Conservation (phyloP, 2,329 filamentous ascomycete species). For the Fusarium vanettenii region DNA sequence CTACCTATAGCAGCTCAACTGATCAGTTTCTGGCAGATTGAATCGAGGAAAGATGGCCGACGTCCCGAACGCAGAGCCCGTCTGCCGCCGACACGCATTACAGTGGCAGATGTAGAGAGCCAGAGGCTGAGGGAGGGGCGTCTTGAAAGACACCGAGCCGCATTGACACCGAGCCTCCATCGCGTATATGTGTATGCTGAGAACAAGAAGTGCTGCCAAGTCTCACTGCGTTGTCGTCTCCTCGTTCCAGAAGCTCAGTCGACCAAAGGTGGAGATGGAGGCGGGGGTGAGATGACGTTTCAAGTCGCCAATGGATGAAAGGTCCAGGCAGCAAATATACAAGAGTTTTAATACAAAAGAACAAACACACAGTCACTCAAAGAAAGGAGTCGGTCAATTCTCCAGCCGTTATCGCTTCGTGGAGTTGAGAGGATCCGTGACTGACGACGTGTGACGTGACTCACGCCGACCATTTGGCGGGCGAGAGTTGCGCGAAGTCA, state of each 20-base stretch:
- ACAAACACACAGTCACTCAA: background rate
- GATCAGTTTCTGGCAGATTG: conserved; percentile 60
- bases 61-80: conserved; percentile 74
- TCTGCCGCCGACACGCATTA: conserved; percentile 72
- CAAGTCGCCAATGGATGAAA: background rate
- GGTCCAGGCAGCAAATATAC: background rate
- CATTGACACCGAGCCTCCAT: conserved; percentile 76
- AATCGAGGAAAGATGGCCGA: conserved; percentile 79
- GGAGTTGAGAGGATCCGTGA: background rate
- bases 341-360: background rate
- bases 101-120: conserved; percentile 81
- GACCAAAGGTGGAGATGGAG: background rate
- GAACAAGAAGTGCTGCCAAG: background rate
- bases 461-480: conserved; percentile 34
- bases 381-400: background rate
- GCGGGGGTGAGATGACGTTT: background rate
- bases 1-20: conserved; percentile 65
- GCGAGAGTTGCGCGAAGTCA: conserved; percentile 47
- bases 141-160: conserved; percentile 70
- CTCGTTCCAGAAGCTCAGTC: background rate
- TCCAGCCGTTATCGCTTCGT: conserved; percentile 29
- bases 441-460: conserved; percentile 34
- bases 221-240: background rate
- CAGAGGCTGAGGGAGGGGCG: conserved; percentile 68
- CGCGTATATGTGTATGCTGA: background rate